Conservation (phyloP, 768 basidiomycete species). For the Naematelia encephala region DNA sequence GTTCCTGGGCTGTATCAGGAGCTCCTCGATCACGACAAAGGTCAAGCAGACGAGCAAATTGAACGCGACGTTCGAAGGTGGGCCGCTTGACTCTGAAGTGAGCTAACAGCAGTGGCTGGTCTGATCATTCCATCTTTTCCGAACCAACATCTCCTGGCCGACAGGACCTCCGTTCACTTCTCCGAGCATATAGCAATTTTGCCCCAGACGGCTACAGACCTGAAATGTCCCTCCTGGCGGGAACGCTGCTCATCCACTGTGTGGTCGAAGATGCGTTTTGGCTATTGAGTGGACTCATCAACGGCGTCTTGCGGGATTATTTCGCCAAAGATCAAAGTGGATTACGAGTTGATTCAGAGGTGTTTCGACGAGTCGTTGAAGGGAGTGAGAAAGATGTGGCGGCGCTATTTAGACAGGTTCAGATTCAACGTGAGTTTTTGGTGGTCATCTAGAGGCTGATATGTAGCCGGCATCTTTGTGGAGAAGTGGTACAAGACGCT, state of each 20-base stretch:
- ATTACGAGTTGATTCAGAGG: conserved; percentile 30
- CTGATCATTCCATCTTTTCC: conserved; percentile 40
- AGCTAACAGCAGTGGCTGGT: conserved; percentile 23
- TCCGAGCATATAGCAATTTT: conserved; percentile 39
- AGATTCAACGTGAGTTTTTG: conserved; percentile 31
- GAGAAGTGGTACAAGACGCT: conserved; percentile 39
- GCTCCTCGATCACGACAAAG: conserved; percentile 37
- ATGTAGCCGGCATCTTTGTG: conserved; percentile 35
- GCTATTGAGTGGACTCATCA: conserved; percentile 39
- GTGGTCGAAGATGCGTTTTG: conserved; percentile 47
- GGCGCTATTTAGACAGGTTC: conserved; percentile 27
- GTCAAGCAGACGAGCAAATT: conserved; percentile 27
- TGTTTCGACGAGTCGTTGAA: conserved; percentile 31
- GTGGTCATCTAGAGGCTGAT: conserved; percentile 5
- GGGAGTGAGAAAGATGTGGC: conserved; percentile 37
- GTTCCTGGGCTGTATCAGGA: conserved; percentile 39
- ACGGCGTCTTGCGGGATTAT: conserved; percentile 34
- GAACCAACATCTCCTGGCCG: conserved; percentile 29
- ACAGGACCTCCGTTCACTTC: conserved; percentile 33
- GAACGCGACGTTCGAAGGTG: conserved; percentile 34
- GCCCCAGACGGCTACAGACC: conserved; percentile 31
- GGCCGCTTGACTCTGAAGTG: conserved; percentile 8
- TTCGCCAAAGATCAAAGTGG: conserved; percentile 23
- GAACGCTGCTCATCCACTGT: conserved; percentile 41
- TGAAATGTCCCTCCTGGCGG: conserved; percentile 37